A percentile compares a stretch with the other conserved stretches of the same genome.
These are phyloP conservation scores for Leccinum fibrillosum DNA, from an alignment of 768 basidiomycete genomes.

Conservation along the genomic window DNA sequence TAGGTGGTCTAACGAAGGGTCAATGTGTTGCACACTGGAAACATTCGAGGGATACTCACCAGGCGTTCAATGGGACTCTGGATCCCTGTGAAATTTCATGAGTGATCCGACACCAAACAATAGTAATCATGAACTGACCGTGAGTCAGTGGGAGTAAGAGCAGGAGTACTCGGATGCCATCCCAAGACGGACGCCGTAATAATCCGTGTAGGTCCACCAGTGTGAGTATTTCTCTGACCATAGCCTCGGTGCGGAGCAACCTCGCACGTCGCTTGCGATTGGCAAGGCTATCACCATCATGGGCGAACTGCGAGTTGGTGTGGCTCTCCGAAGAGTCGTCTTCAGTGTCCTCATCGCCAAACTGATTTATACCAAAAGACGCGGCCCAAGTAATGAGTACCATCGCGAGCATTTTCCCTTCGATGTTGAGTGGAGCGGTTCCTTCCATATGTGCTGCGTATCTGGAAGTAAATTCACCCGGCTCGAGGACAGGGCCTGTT, in stretches of 20 bases:
- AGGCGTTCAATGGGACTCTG: slow-evolving; percentile 27
- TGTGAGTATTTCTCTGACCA: slow-evolving; percentile 72
- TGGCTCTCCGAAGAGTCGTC: slow-evolving; percentile 2
- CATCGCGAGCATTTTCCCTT: slow-evolving; percentile 76
- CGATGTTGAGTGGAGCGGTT: slow-evolving; percentile 57
- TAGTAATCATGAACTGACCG: slow-evolving; percentile 44
- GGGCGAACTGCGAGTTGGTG: slow-evolving; percentile 6
- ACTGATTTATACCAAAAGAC: slow-evolving; percentile 84
- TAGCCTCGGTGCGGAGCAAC: slow-evolving; percentile 58
- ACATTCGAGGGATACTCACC: slow-evolving; percentile 7
- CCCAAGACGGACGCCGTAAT: slow-evolving; percentile 79
- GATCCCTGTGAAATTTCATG: slow-evolving; percentile 17
- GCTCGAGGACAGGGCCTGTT: slow-evolving; percentile 82
- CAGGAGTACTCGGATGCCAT: slow-evolving; percentile 78
- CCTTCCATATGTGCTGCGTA: slow-evolving; percentile 67
- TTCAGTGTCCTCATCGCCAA: slow-evolving; percentile 44
- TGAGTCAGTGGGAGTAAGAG: slow-evolving; percentile 81
- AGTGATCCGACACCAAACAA: neutral
- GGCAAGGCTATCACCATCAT: slow-evolving; percentile 30
- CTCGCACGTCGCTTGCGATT: slow-evolving; percentile 40
- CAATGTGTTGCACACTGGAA: neutral
- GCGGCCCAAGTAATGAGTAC: slow-evolving; percentile 85
- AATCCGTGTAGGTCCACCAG: slow-evolving; percentile 79
- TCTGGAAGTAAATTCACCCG: slow-evolving; percentile 72
- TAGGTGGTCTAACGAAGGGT: slow-evolving; percentile 55